Evolutionary conservation across 495 filamentous ascomycete genomes (phyloP).

Genomic region (Xylaria longipes): DNA sequence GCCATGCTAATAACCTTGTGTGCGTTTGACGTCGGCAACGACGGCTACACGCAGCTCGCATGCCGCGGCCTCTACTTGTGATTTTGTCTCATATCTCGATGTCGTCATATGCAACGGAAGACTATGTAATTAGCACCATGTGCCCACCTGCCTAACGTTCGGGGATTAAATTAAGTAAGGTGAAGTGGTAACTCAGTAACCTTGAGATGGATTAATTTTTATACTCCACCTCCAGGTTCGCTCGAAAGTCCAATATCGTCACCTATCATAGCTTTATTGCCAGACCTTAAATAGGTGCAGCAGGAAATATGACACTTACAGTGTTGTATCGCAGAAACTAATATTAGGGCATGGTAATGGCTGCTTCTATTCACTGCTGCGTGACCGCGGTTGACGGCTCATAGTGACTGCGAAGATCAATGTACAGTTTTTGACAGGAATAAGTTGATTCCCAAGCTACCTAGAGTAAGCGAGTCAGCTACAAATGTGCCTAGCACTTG

Average conservation of each 20-base stretch:
- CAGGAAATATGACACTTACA: background rate
- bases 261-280: too few species aligned
- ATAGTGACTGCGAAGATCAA: background rate
- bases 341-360: background rate
- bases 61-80: background rate
- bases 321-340: background rate
- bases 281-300: background rate
- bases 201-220: background rate
- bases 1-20: background rate
- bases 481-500: background rate
- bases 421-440: background rate
- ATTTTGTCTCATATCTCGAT: slow-evolving; percentile 10
- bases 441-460: background rate
- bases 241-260: background rate
- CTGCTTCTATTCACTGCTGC: background rate
- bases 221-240: background rate
- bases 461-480: background rate
- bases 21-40: slow-evolving; percentile 1
- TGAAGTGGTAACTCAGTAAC: background rate
- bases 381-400: background rate
- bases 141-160: background rate
- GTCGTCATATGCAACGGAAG: background rate
- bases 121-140: background rate
- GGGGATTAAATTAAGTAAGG: background rate
- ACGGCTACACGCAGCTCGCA: background rate